These are phyloP conservation scores for Mycosphaerelloides madeirae DNA, from an alignment of 2,329 filamentous ascomycete species.

Conservation along the genomic window DNA sequence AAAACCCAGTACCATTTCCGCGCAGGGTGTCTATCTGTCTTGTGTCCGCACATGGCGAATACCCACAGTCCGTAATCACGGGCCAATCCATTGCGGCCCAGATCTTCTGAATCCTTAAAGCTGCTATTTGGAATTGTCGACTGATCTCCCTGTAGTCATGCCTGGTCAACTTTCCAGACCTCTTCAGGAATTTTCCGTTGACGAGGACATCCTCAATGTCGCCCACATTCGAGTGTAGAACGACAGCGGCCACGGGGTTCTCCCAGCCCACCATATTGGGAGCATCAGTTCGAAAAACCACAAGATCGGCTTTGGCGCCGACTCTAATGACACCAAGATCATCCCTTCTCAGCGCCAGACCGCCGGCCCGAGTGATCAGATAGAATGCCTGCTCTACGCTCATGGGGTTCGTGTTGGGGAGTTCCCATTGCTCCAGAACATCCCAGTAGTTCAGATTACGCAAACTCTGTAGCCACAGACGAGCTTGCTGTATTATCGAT, in stretches of 20 bases:
- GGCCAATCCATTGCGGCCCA: too few relatives aligned
- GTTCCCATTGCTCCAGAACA: conserved; percentile 38
- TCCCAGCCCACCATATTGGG: conserved; percentile 50
- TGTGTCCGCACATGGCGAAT: too few relatives aligned
- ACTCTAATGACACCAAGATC: conserved; percentile 48
- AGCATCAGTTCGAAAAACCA: conserved; percentile 48
- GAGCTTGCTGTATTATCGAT: conserved; percentile 43
- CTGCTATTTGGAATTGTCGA: too few relatives aligned
- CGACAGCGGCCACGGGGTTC: conserved; percentile 53
- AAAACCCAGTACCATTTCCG: too few relatives aligned
- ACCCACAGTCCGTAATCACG: too few relatives aligned
- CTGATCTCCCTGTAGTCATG: too few relatives aligned
- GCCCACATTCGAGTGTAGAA: conserved; percentile 50
- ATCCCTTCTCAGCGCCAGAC: conserved; percentile 45
- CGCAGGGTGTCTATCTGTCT: too few relatives aligned
- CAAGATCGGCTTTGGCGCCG: conserved; percentile 52
- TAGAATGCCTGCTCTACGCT: conserved; percentile 51
- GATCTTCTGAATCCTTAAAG: too few relatives aligned
- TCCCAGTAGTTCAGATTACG: conserved; percentile 40
- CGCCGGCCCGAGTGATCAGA: conserved; percentile 50
- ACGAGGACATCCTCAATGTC: conserved; percentile 50
- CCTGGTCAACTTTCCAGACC: conserved; percentile 33
- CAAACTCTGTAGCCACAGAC: conserved; percentile 51
- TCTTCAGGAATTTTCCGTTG: conserved; percentile 46
- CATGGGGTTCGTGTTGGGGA: conserved; percentile 50